phyloP scores from a whole-genome alignment of 1,139 yeast species.

The Lodderomyces oxycetoniae region DNA sequence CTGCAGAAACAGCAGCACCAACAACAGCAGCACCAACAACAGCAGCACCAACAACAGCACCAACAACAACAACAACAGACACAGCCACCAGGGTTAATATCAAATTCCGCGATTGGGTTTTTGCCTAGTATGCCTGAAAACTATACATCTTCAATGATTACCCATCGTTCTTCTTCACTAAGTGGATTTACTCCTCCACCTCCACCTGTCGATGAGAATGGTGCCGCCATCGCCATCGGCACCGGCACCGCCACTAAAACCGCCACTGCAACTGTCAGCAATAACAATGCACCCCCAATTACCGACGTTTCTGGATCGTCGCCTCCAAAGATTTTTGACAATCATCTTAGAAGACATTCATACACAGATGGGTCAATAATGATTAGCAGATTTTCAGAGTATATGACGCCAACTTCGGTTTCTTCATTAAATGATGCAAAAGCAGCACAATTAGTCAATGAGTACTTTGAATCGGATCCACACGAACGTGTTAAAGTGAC shows the following conservation, averaged over 20 bases:
- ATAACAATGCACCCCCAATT: too few relatives aligned
- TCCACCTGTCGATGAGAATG: conserved; percentile 1
- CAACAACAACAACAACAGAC: not conserved
- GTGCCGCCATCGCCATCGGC: conserved; percentile 1
- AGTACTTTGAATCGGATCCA: conserved; percentile 37
- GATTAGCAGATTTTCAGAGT: too few relatives aligned
- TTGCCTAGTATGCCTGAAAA: not conserved
- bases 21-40: conserved; percentile 1
- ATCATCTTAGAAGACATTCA: conserved; percentile 24
- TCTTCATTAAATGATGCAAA: conserved; percentile 7
- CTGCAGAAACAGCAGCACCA: not conserved
- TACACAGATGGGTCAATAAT: conserved; percentile 18
- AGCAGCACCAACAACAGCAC: conserved; percentile 1
- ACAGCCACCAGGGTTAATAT: not conserved
- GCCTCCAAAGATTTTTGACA: conserved; percentile 11
- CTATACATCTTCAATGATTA: conserved; percentile 1
- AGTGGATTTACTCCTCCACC: conserved; percentile 12
- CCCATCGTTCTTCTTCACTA: conserved; percentile 12
- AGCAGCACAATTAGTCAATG: conserved; percentile 24
- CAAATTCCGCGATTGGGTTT: not conserved
- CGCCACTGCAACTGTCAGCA: too few relatives aligned
- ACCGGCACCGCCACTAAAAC: conserved; percentile 2
- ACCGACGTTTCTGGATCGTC: conserved; percentile 4
- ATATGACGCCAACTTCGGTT: not conserved
- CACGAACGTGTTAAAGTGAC: conserved; percentile 41